A percentile compares a stretch with the other conserved stretches of the same genome.
phyloP scores from a whole-genome alignment of 192 early-diverging fungal species.

The Backusella australiensis region DNA sequence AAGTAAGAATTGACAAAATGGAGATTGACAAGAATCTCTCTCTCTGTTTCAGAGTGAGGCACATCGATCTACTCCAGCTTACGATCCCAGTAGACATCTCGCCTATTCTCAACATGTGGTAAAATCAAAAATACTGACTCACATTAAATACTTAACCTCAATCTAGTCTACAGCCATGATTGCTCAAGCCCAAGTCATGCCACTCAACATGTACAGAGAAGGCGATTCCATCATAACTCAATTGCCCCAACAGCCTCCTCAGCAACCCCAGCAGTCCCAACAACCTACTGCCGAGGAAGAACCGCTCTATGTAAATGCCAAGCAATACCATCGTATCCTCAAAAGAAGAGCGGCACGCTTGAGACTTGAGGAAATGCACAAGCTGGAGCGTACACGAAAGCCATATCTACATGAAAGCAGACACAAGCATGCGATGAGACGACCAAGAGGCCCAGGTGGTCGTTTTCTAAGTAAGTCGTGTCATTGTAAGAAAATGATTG shows the following conservation, averaged over 20 bases:
- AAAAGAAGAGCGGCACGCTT: conserved; percentile 90
- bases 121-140: background rate
- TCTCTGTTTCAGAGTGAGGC: conserved; percentile 10
- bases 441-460: conserved; percentile 95
- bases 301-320: conserved; percentile 96
- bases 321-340: conserved; percentile 97
- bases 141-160: background rate
- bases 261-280: background rate
- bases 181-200: conserved; percentile 4
- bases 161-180: conserved; percentile 4
- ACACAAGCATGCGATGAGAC: conserved; percentile 96
- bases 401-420: conserved; percentile 98
- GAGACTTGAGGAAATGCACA: conserved; percentile 78
- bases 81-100: conserved; percentile 9
- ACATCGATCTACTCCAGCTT: conserved; percentile 6
- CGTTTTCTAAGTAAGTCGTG: conserved; percentile 71
- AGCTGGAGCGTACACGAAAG: conserved; percentile 71
- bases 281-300: conserved; percentile 51
- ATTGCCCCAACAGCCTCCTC: background rate
- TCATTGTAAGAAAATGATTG: background rate
- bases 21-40: background rate
- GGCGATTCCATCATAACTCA: background rate
- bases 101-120: conserved; percentile 12
- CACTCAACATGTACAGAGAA: conserved; percentile 10
- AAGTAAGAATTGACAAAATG: background rate